phyloP scores from a whole-genome alignment of 257 asterid genomes.

The Coffea eugenioides region DNA sequence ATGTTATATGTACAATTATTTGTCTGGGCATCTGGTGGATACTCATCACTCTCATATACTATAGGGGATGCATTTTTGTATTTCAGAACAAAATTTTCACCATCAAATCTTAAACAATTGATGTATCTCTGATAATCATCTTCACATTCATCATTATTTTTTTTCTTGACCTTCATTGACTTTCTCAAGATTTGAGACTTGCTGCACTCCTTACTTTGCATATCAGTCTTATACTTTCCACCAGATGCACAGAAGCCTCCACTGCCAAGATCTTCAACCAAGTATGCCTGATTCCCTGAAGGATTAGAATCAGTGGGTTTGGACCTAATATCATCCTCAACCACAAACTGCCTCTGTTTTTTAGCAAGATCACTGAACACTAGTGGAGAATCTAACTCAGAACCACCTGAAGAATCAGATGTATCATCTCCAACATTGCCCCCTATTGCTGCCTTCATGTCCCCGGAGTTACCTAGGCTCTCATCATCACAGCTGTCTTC shows the following conservation, averaged over 20 bases:
- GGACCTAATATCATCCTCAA: too few relatives aligned
- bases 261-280: too few relatives aligned
- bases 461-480: background rate
- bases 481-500: slow-evolving; percentile 16
- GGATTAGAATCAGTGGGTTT: too few relatives aligned
- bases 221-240: too few relatives aligned
- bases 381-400: background rate
- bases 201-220: too few relatives aligned
- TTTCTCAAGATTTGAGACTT: too few relatives aligned
- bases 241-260: too few relatives aligned
- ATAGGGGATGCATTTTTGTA: background rate
- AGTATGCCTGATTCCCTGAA: too few relatives aligned
- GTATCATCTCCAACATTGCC: background rate
- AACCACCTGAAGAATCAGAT: background rate
- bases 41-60: background rate
- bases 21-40: background rate
- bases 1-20: background rate
- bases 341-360: too few relatives aligned
- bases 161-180: background rate
- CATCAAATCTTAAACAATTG: background rate
- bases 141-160: background rate
- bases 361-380: background rate
- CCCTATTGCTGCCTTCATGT: too few relatives aligned
- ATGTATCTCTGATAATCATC: background rate
- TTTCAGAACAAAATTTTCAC: background rate